Evolutionary conservation across 2,329 filamentous ascomycete species (phyloP), one percentile per base, ranked within the genome.

Genomic region (Aquanectria penicillioides): DNA sequence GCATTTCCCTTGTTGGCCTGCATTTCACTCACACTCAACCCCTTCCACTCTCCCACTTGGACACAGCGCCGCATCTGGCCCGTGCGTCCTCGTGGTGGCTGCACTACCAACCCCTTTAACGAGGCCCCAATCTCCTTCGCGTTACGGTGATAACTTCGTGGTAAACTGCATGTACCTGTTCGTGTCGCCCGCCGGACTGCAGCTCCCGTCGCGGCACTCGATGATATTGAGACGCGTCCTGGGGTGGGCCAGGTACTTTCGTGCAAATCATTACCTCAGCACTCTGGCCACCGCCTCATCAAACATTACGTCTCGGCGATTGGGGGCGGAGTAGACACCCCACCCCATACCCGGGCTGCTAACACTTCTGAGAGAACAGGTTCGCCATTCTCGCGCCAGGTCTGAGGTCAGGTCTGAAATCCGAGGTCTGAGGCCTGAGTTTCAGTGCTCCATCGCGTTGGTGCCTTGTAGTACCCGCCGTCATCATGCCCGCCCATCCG

Each of bases 41-140:
- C 48, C 55, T 48, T 48, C 38, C 49, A 51, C 50, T 50, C 50
- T 56, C 33, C 57, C 36, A 51, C 20, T 34, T n/a, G 43, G 22
- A 52, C 50, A 50, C 31, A 26, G 57, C 40, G 18, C 44, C 12
- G 3, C 6, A 2, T 22, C 5, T 37, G 44, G 26, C 11, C 50
- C 26, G 55, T 59, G 59, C 59, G 23, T 17, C 28, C 34, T 10
- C 23, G 26, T 48, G 34, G 67, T 63, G 59, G 64, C 59, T 59
- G 55, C 67, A 51, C 64, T 69, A 64, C 57, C 64, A 62, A 33
- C 67, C 67, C 67, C 67, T 63, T 49, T 70, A 69, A 69, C 63
- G 58, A 62, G n/a, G 33, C 31, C 51, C 60, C 61, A 67, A 70
- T 69, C 57, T 69, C 66, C 26, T 67, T 66, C 37, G 62, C 57